phyloP scores from a whole-genome alignment of 441 rosid genomes.

The Populus hybrid region DNA sequence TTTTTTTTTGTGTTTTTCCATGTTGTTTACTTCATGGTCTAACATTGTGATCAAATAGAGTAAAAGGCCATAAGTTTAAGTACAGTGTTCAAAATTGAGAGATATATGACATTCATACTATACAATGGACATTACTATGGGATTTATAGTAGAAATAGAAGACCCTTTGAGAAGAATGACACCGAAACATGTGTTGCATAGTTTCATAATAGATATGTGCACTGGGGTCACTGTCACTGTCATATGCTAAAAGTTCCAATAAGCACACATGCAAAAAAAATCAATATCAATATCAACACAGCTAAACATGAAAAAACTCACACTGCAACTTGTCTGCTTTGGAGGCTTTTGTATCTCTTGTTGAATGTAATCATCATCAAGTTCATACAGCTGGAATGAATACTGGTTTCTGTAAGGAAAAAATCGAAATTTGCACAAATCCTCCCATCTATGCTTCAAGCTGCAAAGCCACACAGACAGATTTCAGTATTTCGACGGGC shows the following conservation, averaged over 20 bases:
- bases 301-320: slow-evolving; percentile 41
- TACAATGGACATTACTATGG: neutral
- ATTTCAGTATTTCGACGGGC: neutral
- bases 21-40: too few relatives aligned
- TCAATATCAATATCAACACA: neutral
- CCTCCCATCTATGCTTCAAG: slow-evolving; percentile 67
- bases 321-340: slow-evolving; percentile 61
- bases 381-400: slow-evolving; percentile 80
- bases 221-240: neutral
- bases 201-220: neutral
- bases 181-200: neutral
- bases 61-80: too few relatives aligned
- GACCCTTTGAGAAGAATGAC: neutral
- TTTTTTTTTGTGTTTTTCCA: too few relatives aligned
- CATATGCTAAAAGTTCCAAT: neutral
- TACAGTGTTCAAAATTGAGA: too few relatives aligned
- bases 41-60: too few relatives aligned
- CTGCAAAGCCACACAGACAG: slow-evolving; percentile 31
- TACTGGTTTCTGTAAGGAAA: slow-evolving; percentile 84
- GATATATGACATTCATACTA: neutral
- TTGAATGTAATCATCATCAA: slow-evolving; percentile 69
- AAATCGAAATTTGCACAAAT: slow-evolving; percentile 74
- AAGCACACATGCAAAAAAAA: neutral
- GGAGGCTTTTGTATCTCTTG: slow-evolving; percentile 86
- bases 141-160: neutral